Conservation (phyloP, 805 yeast genomes). For the Myxozyma melibiosi region DNA sequence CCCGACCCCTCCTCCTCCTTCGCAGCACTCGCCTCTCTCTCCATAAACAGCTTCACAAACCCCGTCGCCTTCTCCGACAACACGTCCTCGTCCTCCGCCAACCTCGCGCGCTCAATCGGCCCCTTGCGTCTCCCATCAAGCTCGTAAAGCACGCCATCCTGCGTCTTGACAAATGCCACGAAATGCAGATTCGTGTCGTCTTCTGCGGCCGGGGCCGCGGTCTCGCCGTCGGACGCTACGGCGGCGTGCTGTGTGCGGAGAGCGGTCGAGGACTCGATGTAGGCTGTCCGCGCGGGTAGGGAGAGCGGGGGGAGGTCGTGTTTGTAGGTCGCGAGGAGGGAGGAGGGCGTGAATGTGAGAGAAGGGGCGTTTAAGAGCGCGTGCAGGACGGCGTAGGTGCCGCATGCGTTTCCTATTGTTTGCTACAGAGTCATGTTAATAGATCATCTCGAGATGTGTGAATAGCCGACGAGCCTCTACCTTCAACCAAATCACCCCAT, state of each 20-base stretch:
- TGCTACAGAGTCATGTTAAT: constrained; percentile 51
- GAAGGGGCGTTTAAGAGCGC: constrained; percentile 48
- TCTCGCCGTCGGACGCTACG: constrained; percentile 45
- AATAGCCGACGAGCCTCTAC: not conserved
- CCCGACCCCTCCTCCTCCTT: constrained; percentile 29
- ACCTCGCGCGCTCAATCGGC: constrained; percentile 62
- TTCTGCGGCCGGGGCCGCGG: constrained; percentile 47
- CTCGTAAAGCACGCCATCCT: constrained; percentile 67
- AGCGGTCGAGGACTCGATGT: constrained; percentile 48
- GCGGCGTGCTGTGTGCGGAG: constrained; percentile 47
- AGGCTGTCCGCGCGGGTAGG: constrained; percentile 45
- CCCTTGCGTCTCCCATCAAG: constrained; percentile 87
- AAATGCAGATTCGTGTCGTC: constrained; percentile 68
- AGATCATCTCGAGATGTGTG: not conserved
- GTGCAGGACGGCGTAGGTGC: constrained; percentile 85
- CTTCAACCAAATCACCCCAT: constrained; percentile 62
- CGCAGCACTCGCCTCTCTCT: constrained; percentile 46
- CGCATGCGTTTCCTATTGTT: constrained; percentile 86
- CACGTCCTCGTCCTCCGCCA: constrained; percentile 52
- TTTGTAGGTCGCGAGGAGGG: constrained; percentile 38
- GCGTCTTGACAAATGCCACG: constrained; percentile 65
- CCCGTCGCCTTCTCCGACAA: constrained; percentile 52
- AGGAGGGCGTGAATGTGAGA: constrained; percentile 37
- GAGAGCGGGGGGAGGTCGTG: constrained; percentile 31
- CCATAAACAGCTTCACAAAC: constrained; percentile 69